These are phyloP conservation scores for Ophiostoma angusticollis DNA, from an alignment of 2,329 filamentous ascomycete species.

Conservation along the genomic window DNA sequence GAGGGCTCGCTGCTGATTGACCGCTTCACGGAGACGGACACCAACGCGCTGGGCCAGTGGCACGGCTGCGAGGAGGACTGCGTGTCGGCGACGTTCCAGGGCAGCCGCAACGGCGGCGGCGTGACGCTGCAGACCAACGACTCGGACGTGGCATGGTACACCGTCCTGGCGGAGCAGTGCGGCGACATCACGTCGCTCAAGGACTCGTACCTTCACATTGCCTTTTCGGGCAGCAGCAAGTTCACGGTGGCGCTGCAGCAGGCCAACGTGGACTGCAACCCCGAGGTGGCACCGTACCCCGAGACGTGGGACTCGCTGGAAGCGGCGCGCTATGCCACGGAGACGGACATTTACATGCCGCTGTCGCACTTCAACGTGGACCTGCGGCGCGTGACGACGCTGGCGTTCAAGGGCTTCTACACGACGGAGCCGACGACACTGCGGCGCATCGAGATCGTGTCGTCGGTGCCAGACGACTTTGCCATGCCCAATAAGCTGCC, in stretches of 20 bases:
- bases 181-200: constrained; percentile 41
- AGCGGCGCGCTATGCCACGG: constrained; percentile 41
- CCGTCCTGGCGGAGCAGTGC: constrained; percentile 32
- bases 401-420: constrained; percentile 55
- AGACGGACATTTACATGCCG: constrained; percentile 52
- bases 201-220: constrained; percentile 50
- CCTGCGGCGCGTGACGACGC: constrained; percentile 39
- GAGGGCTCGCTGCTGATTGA: constrained; percentile 45
- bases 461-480: constrained; percentile 36
- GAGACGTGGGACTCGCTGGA: constrained; percentile 57
- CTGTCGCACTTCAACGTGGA: constrained; percentile 54
- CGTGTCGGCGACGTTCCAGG: constrained; percentile 34
- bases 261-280: constrained; percentile 49
- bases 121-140: constrained; percentile 45
- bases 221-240: constrained; percentile 46
- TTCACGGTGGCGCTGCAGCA: constrained; percentile 55
- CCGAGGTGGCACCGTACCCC: constrained; percentile 43
- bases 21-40: constrained; percentile 37
- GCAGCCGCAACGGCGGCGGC: too few relatives aligned
- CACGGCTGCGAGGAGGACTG: constrained; percentile 49
- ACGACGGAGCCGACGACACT: constrained; percentile 36
- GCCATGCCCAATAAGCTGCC: constrained; percentile 46
- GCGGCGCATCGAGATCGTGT: constrained; percentile 47
- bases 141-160: constrained; percentile 26
- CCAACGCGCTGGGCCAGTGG: constrained; percentile 50